Evolutionary conservation across 2,329 filamentous ascomycete species (phyloP), one percentile per base, ranked within the genome.

Genomic region (Truncatella angustata): DNA sequence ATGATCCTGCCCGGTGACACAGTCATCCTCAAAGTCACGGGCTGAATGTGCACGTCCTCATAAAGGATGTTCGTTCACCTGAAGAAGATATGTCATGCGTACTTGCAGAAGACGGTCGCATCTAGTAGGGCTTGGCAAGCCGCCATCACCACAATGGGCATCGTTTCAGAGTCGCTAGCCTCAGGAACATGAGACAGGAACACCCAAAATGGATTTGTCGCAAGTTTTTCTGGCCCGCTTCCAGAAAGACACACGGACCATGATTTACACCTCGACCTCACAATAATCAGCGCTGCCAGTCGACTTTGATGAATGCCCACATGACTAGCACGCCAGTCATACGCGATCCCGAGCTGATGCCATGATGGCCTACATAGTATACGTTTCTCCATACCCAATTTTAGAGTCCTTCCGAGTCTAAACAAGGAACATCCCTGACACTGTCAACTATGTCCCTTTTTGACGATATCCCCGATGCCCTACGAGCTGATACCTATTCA

Each of bases 191-290:
- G 48, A 50, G 35, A 50, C 48, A 50, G 24, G 24, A 35, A 23
- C 24, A 23, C 40, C 28, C 40, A 44, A 28, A 44, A 44, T 44
- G 40, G 40, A 26, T 10, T 20, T 39, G 49, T 45, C 49, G 24
- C 49, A 51, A 23, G n/a, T 51, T 51, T 23, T 51, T 46, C 43
- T 46, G 43, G 43, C 23, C 43, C 43, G 26, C 43, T 46, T 51
- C 49, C 39, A 51, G 49, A 51, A 51, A 24, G 24, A 42, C 30
- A 42, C 32, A 35, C 46, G 16, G 46, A 24, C 11, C 28, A 44
- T 23, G n/a, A 40, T 14, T 18, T 40, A 40, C 36, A 10, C 18
- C 23, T 14, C 21, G 28, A n/a, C n/a, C 20, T 24, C 16, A 24
- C 40, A 23, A 24, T 44, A 21, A 44, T 28, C 40, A 16, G 24